Evolutionary conservation across 768 basidiomycete species (phyloP), one percentile per base, ranked within the genome.

Genomic region (Termitomyces sp.): DNA sequence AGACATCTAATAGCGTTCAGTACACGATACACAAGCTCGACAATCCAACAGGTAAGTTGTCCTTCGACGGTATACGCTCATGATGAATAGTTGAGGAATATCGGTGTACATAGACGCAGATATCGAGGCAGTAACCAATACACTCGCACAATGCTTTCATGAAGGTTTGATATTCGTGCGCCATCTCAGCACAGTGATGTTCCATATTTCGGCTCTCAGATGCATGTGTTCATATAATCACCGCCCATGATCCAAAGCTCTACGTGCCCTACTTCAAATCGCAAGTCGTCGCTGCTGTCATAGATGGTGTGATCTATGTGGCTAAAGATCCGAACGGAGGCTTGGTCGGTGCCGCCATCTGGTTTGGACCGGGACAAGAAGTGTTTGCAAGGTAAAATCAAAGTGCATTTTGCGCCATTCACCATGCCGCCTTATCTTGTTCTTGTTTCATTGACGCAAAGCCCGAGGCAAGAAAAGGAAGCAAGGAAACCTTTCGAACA

Each of bases 281-380:
- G 22, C 60, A 61, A 46, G 60, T 58, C 6, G 43, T 61, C 9
- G 52, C 60, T 41, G 56, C 56, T 27, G 51, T 58, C 20, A 60
- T 64, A 36, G 63, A 60, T 37, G 62, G 64, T 20, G 63, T 59
- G 48, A 56, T 65, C 12, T 61, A 59, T 32, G 58, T 63, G 34
- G 63, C 64, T 22, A 56, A 61, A 60, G 57, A 59, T 39, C n/a
- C n/a, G n/a, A 34, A 41, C 8, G 56, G 56, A 29, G 34, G 39
- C 10, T 24, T 63, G 52, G 50, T 61, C 26, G 60, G 58, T 29
- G 60, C 27, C 32, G 64, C 64, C 29, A 44, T 63, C 31, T 65
- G 64, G 63, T 65, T 65, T 55, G 63, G 64, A 18, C 64, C 64
- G 31, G 63, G 63, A 13, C 58, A 59, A 47, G 61, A 63, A 32